Base-by-base conservation (phyloP, 352 stramenopile species). In the Achlya hypogyna region DNA sequence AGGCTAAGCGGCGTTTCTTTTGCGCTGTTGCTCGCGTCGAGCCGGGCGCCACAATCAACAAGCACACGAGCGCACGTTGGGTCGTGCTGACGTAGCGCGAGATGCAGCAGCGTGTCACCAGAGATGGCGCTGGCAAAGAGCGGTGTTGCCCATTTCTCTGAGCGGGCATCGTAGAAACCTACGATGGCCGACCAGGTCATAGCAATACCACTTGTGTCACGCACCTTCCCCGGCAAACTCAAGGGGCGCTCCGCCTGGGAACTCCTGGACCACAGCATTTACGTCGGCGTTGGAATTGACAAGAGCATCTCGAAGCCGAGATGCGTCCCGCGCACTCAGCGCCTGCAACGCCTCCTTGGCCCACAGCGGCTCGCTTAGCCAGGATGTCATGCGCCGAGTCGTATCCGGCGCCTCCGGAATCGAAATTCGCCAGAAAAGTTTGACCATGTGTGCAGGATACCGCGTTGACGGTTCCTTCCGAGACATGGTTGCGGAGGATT, bases 111-210 rank as follows among this genome's bases (percentile, higher is more conserved):
- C 2, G 81, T 84, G 59, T 89, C 82, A 6, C 79, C 81, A 18
- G 72, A 34, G 1, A 78, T 54, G 4, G 75, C 81, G 6, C 49
- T 53, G 0, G 87, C 72, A 6, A 88, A 75, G 0, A 84, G 52
- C 12, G 63, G n/a, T 1, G 53, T 16, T 0, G 59, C 63, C 25
- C 53, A 68, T 18, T 2, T 23, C 5, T 63, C 31, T 28, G 47
- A 56, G 0, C 49, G 49, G 5, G 58, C 64, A 42, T 78, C 80
- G 53, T 84, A 84, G 71, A 90, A 91, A 0, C 82, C 81, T 89
- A 56, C 1, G 16, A 22, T 0, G 14, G 23, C 10, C 8, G 10
- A 22, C 42, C 23, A 9, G 4, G 4, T 6, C 16, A 12, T 22
- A 51, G 16, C 28, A 52, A 6, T 14, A 38, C 2, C 42, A 5